phyloP scores from a whole-genome alignment of 805 yeast species.

The Teunomyces lycoperdinae region DNA sequence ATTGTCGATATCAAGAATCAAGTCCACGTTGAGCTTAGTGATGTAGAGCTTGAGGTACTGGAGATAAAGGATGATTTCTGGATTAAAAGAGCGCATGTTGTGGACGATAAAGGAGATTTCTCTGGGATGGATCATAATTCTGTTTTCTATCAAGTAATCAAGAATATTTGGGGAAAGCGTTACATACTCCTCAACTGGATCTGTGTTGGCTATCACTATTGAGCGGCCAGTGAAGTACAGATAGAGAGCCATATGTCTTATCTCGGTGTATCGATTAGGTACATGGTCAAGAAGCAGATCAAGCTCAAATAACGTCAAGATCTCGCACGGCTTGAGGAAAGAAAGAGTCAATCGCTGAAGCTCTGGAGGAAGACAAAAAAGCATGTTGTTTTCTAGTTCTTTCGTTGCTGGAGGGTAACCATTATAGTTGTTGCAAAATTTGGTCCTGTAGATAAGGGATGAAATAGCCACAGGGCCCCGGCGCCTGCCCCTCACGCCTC shows the following conservation, averaged over 20 bases:
- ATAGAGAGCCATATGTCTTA: slow-evolving; percentile 1
- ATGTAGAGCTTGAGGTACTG: slow-evolving; percentile 8
- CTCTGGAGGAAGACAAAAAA: slow-evolving; percentile 17
- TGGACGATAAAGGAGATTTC: slow-evolving; percentile 14
- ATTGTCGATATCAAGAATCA: slow-evolving; percentile 11
- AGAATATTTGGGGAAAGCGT: slow-evolving; percentile 12
- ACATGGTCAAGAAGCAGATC: neutral
- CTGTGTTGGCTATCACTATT: neutral
- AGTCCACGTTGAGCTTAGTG: slow-evolving; percentile 14
- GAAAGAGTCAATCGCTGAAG: slow-evolving; percentile 13
- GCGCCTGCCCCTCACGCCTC: no score
- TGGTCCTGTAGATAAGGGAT: slow-evolving; percentile 1
- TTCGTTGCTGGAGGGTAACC: neutral
- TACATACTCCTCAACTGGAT: neutral
- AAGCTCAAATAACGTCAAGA: slow-evolving; percentile 13
- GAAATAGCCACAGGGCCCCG: neutral
- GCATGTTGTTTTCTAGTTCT: slow-evolving; percentile 3
- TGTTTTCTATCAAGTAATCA: slow-evolving; percentile 14
- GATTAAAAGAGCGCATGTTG: slow-evolving; percentile 8
- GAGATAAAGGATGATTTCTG: slow-evolving; percentile 10
- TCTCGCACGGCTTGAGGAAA: slow-evolving; percentile 11
- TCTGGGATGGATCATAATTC: slow-evolving; percentile 18
- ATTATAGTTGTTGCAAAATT: slow-evolving; percentile 2
- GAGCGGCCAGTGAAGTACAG: neutral
- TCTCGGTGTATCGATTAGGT: neutral